Conservation (phyloP, 805 yeast species). For the Saccharomycopsis babjevae region DNA sequence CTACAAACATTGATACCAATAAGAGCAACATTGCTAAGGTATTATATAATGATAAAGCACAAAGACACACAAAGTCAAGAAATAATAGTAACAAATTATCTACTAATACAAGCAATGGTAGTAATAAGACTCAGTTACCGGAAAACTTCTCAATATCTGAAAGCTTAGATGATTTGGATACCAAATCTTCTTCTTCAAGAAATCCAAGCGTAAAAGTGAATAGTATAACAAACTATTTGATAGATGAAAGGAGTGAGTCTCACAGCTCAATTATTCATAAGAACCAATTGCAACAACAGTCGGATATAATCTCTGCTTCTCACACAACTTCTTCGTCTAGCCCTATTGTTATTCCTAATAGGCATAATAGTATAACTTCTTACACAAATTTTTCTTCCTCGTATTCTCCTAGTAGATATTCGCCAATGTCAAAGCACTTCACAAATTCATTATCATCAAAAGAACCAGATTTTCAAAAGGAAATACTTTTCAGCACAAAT, state of each 20-base stretch:
- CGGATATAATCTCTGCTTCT: neutral
- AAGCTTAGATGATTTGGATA: neutral
- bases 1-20: neutral
- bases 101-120: neutral
- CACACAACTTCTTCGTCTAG: neutral
- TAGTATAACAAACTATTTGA: neutral
- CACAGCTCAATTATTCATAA: neutral
- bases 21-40: neutral
- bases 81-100: neutral
- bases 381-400: neutral
- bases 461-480: slow-evolving; percentile 23
- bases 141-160: neutral
- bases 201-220: neutral
- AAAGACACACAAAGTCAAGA: neutral
- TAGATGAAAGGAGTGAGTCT: neutral
- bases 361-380: neutral
- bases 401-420: neutral
- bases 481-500: slow-evolving; percentile 61
- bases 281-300: neutral
- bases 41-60: neutral
- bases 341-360: neutral
- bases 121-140: neutral
- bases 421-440: neutral
- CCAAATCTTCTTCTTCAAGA: neutral
- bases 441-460: neutral